Base-by-base conservation (phyloP, 2,329 filamentous ascomycete species). In the Lasiodiplodia hormozganensis region DNA sequence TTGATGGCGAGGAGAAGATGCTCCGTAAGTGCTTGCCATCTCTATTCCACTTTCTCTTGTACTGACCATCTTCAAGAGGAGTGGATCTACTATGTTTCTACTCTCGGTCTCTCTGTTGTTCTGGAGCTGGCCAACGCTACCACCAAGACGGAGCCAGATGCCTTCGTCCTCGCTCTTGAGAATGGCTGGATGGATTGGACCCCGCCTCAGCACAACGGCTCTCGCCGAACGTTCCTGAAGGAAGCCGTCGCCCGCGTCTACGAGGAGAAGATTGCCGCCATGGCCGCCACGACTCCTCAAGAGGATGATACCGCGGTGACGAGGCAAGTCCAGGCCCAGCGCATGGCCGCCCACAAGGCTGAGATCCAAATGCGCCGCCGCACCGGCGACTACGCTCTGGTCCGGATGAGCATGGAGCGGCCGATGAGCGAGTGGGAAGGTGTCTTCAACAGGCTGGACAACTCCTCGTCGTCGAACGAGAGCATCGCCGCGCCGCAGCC, bases 201-300 rank as follows among this genome's bases (percentile, higher is more conserved):
- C 12, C 79, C 82, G 8, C 84, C 85, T 0, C 70, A 74, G 16
- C 75, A 75, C 47, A 82, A 80, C 57, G 79, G 81, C 53, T 86
- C 82, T 65, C 85, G 87, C 21, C 80, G 82, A 14, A 84, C 82
- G 3, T 90, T 90, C 76, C 80, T 90, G 68, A 87, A 87, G 69
- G 86, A 89, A 74, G 87, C 88, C 1, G 83, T 89, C 38, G 83
- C 86, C 0, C 85, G 86, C 25, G 82, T 88, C 23, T 90, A 90
- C 75, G 85, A 88, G 74, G 84, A 85, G 70, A 82, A 81, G 70
- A 79, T 83, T 54, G 78, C 77, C 21, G 72, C 79, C 49, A 72
- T 73, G 34, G 80, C 79, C 62, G 75, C 77, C 16, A 71, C 70
- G 4, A 71, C 23, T 70, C 73, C 52, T 65, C 74, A 70, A 40